Base-by-base conservation (phyloP, 176 grass and related monocot genomes). In the Ampelocalamus luodianensis region DNA sequence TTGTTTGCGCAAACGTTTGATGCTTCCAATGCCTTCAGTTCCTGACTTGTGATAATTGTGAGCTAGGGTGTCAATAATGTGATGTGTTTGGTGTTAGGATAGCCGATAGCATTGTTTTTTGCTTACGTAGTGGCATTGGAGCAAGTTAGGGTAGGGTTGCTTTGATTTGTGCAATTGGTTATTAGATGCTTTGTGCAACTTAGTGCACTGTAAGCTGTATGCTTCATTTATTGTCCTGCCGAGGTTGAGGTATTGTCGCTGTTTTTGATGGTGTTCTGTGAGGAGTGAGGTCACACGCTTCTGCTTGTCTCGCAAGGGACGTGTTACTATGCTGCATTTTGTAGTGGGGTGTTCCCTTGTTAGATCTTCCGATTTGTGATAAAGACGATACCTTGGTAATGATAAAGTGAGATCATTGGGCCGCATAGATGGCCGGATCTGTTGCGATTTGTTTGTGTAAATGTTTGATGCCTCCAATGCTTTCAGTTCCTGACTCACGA, bases 311-410 rank as follows among this genome's bases (percentile, higher is more conserved):
- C 4, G 14, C 48, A 50, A 4, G 48, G 48, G 48, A 50, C 14
- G 14, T 50, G 48, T 14, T 50, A 50, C 48, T 50, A 50, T 49
- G 48, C 48, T 4, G 14, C 48, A 16, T 50, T 50, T 50, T 50
- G 48, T 50, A 50, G 48, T 50, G 48, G 48, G 48, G 14, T 50
- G 40, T 67, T 10, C 67, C 38, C 20, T 70, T 44, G 1, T 18
- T 76, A 53, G 65, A 55, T 70, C 27, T 76, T 23, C 34, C 14
- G 2, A 18, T 82, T 26, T 71, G 74, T 70, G 20, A 10, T 71
- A 10, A 71, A n/a, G n/a, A 63, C 24, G 22, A 22, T 55, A 3
- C 26, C 10, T 54, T n/a, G 4, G 13, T 76, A 24, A 10, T 23
- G 37, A 22, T 27, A 20, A 6, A 53, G 18, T 17, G 4, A 59